Evolutionary conservation across 805 yeast species (phyloP).

Genomic region (Phaffomyces antillensis): DNA sequence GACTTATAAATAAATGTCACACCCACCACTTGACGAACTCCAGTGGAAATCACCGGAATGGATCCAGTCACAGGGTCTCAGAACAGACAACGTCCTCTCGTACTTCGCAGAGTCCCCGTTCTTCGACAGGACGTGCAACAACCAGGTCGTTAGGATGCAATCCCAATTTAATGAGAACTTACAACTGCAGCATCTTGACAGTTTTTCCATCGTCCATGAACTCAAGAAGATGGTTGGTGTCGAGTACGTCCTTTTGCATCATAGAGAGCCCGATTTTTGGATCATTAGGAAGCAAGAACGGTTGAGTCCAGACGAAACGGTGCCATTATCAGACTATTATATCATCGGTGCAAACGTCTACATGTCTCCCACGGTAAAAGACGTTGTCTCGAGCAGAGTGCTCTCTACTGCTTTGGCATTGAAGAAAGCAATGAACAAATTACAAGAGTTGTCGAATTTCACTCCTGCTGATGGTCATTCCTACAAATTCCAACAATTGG

Average conservation of each 20-base stretch:
- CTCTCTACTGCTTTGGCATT: conserved; percentile 27
- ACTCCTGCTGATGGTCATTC: conserved; percentile 57
- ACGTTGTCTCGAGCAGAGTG: conserved; percentile 65
- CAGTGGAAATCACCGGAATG: conserved; percentile 98
- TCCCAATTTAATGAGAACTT: conserved; percentile 64
- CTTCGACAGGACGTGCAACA: conserved; percentile 88
- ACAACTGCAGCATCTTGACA: conserved; percentile 16
- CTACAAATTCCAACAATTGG: conserved; percentile 24
- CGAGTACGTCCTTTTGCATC: conserved; percentile 70
- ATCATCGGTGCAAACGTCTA: conserved; percentile 89
- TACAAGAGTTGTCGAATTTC: conserved; percentile 45
- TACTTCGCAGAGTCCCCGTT: conserved; percentile 93
- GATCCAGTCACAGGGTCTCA: conserved; percentile 82
- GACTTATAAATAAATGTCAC: no score
- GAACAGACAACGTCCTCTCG: conserved; percentile 86
- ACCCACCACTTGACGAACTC: conserved; percentile 71
- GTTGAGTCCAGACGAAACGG: conserved; percentile 40
- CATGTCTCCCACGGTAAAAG: conserved; percentile 76
- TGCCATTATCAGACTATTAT: conserved; percentile 69
- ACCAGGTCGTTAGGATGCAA: conserved; percentile 94
- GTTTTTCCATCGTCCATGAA: conserved; percentile 42
- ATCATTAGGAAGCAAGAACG: conserved; percentile 77
- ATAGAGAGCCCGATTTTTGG: conserved; percentile 92
- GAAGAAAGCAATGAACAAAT: conserved; percentile 37
- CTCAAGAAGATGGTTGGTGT: conserved; percentile 74